Evolutionary conservation across 768 basidiomycete species (phyloP), one percentile per base, ranked within the genome.

Genomic region (Podaxis pistillaris): DNA sequence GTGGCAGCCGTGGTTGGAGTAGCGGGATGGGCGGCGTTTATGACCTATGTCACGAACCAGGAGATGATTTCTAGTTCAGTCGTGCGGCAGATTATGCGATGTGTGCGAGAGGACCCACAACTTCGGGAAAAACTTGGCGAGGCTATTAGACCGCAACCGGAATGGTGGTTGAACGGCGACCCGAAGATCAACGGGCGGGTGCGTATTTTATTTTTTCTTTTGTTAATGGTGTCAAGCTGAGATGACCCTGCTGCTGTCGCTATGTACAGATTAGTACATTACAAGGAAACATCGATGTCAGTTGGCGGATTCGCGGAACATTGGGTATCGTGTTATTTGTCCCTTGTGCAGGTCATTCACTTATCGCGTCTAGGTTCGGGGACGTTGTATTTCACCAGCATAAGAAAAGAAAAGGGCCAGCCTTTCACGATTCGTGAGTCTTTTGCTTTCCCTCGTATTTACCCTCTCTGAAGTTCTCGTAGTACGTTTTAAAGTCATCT

Each of bases 321-420:
- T 85, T 81, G 77, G 84, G 91, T 86, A 24, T 50, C 78, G 70
- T 5, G 47, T 5, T 19, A 12, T n/a, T 51, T 4, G 47, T 4
- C 60, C 49, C 36, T 33, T 41, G 41, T 41, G 41, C 30, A 44
- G 15, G 64, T 19, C 19, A 30, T 26, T 28, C 3, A 33, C 7
- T 58, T 54, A 24, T 26, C 26, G 9, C 8, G 24, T 49, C 5
- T 62, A 91, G 90, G 83, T 22, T 79, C 85, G 19, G 91, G 91
- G 5, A 93, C 90, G 17, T 72, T 93, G 1, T 93, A 93, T 69
- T 93, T 93, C 71, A 93, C 91, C 2, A 92, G 90, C 71, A 88
- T 93, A 60, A 82, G 91, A 47, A 88, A 85, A 75, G 84, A 81
- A 15, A 93, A 91, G 69, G 90, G 89, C 8, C 75, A 82, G 44